Conservation (phyloP, 169 alveolate species). For the Toxoplasma gondii region DNA sequence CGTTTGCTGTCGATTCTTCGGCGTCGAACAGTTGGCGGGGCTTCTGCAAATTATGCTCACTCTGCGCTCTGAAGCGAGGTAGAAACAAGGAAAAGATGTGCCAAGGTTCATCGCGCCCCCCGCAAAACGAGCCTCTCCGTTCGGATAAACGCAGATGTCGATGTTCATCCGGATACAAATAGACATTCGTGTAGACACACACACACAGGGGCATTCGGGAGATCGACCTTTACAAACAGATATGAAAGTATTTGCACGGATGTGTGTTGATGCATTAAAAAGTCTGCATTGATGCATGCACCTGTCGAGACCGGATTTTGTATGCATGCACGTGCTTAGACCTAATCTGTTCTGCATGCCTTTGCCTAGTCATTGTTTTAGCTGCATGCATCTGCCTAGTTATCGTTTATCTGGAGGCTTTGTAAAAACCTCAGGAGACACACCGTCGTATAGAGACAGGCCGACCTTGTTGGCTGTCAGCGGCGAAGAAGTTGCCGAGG, state of each 20-base stretch:
- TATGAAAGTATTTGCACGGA: background rate
- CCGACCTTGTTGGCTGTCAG: no score
- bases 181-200: no score
- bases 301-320: background rate
- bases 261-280: background rate
- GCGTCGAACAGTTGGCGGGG: constrained; percentile 54
- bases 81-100: background rate
- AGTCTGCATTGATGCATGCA: background rate
- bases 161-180: no score
- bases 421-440: background rate
- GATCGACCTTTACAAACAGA: no score
- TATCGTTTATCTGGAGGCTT: background rate
- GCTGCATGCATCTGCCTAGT: background rate
- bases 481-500: no score
- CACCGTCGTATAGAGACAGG: background rate
- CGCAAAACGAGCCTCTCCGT: no score
- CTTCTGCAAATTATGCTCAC: constrained; percentile 62
- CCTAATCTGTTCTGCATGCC: background rate
- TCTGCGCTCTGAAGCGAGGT: constrained; percentile 61
- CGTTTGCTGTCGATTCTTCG: constrained; percentile 54
- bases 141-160: no score
- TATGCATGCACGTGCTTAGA: background rate
- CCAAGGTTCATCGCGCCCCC: no score
- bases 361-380: background rate
- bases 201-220: no score